Evolutionary conservation across 164 flowering plant species (phyloP).

Genomic region (Cinnamomum micranthum): DNA sequence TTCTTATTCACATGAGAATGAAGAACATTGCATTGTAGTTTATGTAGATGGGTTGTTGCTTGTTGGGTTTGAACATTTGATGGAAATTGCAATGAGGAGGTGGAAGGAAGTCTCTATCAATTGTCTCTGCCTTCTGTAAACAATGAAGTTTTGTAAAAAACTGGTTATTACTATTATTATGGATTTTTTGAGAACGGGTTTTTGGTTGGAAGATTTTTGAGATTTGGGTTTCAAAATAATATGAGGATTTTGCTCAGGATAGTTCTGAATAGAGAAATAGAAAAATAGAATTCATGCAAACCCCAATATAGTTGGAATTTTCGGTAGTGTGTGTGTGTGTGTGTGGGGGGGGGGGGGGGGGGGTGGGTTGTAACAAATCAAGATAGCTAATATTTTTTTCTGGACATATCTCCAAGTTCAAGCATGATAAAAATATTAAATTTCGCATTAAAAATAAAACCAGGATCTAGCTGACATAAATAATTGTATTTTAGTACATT

Average conservation of each 20-base stretch:
- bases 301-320: background rate
- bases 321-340: too few relatives aligned
- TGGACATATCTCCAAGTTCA: too few relatives aligned
- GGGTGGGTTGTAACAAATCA: too few relatives aligned
- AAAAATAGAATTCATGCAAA: too few relatives aligned
- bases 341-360: too few relatives aligned
- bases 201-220: background rate
- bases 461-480: too few relatives aligned
- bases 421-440: too few relatives aligned
- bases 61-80: conserved; percentile 1
- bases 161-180: too few relatives aligned
- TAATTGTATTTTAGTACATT: too few relatives aligned
- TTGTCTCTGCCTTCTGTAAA: background rate
- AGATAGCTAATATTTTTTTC: too few relatives aligned
- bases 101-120: background rate
- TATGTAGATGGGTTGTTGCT: background rate
- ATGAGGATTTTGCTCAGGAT: background rate
- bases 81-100: background rate
- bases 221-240: background rate
- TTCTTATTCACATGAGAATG: background rate
- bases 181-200: background rate
- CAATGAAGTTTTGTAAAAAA: background rate
- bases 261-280: too few relatives aligned
- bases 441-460: too few relatives aligned
- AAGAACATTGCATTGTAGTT: background rate